Evolutionary conservation across 1,139 yeast genomes (phyloP).

Genomic region (Candida pseudoviswanathii): DNA sequence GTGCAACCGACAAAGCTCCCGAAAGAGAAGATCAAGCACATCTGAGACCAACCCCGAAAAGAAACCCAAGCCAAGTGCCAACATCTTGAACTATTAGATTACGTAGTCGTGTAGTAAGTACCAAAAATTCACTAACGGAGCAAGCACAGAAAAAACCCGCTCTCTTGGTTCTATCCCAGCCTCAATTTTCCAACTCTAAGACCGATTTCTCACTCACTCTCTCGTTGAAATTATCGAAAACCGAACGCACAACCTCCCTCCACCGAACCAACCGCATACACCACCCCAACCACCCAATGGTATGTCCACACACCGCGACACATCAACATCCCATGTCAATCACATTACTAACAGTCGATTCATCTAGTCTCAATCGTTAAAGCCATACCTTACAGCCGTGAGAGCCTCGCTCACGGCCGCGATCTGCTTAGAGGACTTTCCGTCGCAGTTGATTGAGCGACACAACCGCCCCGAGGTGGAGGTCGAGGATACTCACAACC

Average conservation of each 20-base stretch:
- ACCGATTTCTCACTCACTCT: too few relatives aligned
- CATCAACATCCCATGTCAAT: background rate
- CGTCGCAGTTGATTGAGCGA: slow-evolving; percentile 94
- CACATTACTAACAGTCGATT: background rate
- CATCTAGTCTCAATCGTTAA: slow-evolving; percentile 80
- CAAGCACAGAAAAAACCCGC: background rate
- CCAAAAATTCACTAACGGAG: too few relatives aligned
- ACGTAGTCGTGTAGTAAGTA: slow-evolving; percentile 9
- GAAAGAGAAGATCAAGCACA: slow-evolving; percentile 11
- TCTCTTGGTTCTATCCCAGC: background rate
- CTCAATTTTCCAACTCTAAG: background rate
- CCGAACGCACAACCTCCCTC: too few relatives aligned
- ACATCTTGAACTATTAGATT: slow-evolving; percentile 18
- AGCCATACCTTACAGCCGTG: slow-evolving; percentile 93
- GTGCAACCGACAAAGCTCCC: slow-evolving; percentile 9
- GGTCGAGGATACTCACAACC: slow-evolving; percentile 60
- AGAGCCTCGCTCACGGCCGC: slow-evolving; percentile 94
- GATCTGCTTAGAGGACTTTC: slow-evolving; percentile 89
- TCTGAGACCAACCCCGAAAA: slow-evolving; percentile 12
- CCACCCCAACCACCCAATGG: slow-evolving; percentile 3
- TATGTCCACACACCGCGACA: slow-evolving; percentile 1
- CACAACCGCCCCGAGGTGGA: slow-evolving; percentile 98
- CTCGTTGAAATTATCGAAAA: too few relatives aligned
- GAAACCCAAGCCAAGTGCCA: slow-evolving; percentile 12
- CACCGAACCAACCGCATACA: too few relatives aligned